Percentiles rank a stretch among this genome's conserved stretches.
Conservation (phyloP, 2,329 filamentous ascomycete species). For the Pseudogymnoascus sp. region DNA sequence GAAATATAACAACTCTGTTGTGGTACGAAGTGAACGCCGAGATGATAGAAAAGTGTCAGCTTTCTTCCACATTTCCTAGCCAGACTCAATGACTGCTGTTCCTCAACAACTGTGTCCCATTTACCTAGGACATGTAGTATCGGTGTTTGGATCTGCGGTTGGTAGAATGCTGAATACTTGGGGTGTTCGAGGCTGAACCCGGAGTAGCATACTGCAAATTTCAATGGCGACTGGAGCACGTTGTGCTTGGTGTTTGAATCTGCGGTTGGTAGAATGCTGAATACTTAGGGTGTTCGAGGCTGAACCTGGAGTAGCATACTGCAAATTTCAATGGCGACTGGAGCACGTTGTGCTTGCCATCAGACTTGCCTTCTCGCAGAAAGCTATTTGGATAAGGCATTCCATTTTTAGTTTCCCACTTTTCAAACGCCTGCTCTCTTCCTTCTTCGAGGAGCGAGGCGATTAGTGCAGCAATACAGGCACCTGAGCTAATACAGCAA, state of each 20-base stretch:
- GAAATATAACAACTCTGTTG: background rate
- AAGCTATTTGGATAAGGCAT: background rate
- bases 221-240: background rate
- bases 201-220: constrained; percentile 12
- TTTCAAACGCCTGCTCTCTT: background rate
- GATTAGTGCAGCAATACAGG: constrained; percentile 5
- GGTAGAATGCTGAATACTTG: constrained; percentile 10
- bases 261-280: constrained; percentile 10
- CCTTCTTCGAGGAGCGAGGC: constrained; percentile 6
- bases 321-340: constrained; percentile 10
- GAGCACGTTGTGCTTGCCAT: background rate
- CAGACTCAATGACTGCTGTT: background rate
- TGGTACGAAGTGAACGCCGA: constrained; percentile 9
- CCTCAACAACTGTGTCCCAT: constrained; percentile 10
- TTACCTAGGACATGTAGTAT: constrained; percentile 10
- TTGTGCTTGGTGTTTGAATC: constrained; percentile 10
- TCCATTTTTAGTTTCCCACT: background rate
- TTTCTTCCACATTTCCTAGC: constrained; percentile 3
- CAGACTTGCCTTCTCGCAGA: background rate
- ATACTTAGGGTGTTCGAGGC: constrained; percentile 8
- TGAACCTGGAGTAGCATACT: constrained; percentile 12
- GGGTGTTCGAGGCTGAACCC: constrained; percentile 11
- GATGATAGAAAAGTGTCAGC: constrained; percentile 10
- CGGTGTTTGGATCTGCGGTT: constrained; percentile 7
- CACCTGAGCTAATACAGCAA: too few relatives aligned